These are phyloP conservation scores for Auriscalpium vulgare DNA, from an alignment of 768 basidiomycete species.

Conservation along the genomic window DNA sequence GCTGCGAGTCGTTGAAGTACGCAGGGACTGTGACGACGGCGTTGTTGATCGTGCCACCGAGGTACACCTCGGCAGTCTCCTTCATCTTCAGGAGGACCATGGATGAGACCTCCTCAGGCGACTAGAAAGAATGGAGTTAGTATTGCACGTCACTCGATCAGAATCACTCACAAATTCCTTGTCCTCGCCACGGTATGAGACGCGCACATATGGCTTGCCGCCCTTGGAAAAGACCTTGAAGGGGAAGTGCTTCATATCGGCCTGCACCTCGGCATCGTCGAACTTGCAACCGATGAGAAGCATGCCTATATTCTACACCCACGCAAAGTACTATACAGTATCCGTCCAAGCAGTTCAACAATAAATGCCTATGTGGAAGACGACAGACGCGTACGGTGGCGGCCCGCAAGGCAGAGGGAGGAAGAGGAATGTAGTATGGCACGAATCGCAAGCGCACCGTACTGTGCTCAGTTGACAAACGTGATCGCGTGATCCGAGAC, in stretches of 20 bases:
- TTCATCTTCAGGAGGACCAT: slow-evolving; percentile 96
- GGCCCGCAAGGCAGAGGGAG: too few species aligned
- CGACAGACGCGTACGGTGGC: too few species aligned
- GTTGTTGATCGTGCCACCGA: slow-evolving; percentile 75
- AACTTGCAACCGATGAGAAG: slow-evolving; percentile 95
- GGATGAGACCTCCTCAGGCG: slow-evolving; percentile 95
- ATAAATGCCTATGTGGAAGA: too few species aligned
- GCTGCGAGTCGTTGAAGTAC: slow-evolving; percentile 99
- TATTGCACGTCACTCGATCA: slow-evolving; percentile 4
- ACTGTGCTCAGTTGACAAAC: too few species aligned
- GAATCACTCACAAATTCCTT: slow-evolving; percentile 93
- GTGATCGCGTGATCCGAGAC: too few species aligned
- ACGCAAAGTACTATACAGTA: too few species aligned
- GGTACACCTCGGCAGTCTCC: slow-evolving; percentile 95
- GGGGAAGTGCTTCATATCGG: slow-evolving; percentile 86
- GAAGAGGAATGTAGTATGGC: too few species aligned
- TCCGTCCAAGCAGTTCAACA: too few species aligned
- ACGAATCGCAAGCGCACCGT: too few species aligned
- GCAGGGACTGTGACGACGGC: slow-evolving; percentile 96
- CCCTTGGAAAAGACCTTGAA: slow-evolving; percentile 83
- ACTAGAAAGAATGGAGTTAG: slow-evolving; percentile 35
- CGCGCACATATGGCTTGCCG: slow-evolving; percentile 83
- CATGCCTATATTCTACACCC: too few species aligned
- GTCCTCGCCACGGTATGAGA: too few species aligned
- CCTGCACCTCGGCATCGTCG: slow-evolving; percentile 78